A percentile compares a stretch with the other conserved stretches of the same genome.
Evolutionary conservation across 140 eudicot species (phyloP).

Genomic region (Stevia rebaudiana): DNA sequence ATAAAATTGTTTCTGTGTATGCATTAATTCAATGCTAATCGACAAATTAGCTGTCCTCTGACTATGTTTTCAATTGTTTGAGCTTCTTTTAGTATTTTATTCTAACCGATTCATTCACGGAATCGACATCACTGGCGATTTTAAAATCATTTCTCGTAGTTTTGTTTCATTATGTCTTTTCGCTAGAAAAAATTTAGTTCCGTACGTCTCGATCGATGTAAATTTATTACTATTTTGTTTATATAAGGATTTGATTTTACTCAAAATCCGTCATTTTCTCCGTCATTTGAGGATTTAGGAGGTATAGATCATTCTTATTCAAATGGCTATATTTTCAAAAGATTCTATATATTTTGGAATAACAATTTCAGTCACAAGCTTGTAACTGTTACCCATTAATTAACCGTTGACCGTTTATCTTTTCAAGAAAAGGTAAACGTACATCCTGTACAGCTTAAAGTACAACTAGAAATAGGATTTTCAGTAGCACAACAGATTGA

Average conservation of each 20-base stretch:
- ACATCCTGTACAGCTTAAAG: conserved; percentile 1
- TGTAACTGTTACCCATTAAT: neutral
- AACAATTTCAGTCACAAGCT: neutral
- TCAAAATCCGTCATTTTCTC: conserved; percentile 13
- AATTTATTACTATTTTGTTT: neutral
- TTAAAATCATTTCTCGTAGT: conserved; percentile 19
- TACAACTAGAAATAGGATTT: neutral
- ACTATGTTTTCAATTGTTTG: neutral
- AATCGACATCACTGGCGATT: conserved; percentile 6
- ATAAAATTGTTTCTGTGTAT: neutral
- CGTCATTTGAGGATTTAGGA: conserved; percentile 8
- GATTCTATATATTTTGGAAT: neutral
- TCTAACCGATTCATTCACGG: conserved; percentile 4
- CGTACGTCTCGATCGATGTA: conserved; percentile 27
- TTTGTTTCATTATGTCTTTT: conserved; percentile 28
- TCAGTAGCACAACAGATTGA: neutral
- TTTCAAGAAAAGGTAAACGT: conserved; percentile 2
- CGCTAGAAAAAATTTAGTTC: conserved; percentile 12
- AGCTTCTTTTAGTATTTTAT: neutral
- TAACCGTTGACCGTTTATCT: conserved; percentile 12
- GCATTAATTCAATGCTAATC: neutral
- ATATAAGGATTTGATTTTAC: conserved; percentile 16
- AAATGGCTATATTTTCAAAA: neutral
- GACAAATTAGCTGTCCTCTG: conserved; percentile 25
- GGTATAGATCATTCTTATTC: neutral